A percentile compares a stretch with the other conserved stretches of the same genome.
Evolutionary conservation across 768 basidiomycete genomes (phyloP).

Genomic region (Dacryopinax spathularia): DNA sequence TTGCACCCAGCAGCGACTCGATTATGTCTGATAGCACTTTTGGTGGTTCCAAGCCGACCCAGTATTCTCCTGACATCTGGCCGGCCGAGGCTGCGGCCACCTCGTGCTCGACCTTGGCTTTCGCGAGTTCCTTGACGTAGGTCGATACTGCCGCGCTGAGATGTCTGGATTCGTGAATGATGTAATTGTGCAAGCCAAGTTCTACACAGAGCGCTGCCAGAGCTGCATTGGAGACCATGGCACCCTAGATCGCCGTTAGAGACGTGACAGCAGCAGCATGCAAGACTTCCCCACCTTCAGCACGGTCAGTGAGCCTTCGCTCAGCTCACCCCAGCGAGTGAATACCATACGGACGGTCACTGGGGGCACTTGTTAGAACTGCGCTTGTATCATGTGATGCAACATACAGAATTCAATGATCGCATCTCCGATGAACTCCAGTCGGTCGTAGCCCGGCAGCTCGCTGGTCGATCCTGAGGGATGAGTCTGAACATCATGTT

Average conservation of each 20-base stretch:
- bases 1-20: constrained; percentile 64
- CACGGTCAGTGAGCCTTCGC: constrained; percentile 64
- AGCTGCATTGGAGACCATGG: constrained; percentile 73
- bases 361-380: constrained; percentile 19
- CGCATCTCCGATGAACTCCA: constrained; percentile 79
- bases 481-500: constrained; percentile 42
- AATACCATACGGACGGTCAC: constrained; percentile 65
- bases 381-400: neutral
- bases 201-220: constrained; percentile 63
- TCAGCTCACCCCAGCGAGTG: constrained; percentile 43
- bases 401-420: constrained; percentile 66
- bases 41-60: constrained; percentile 61
- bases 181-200: constrained; percentile 47
- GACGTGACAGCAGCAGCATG: neutral
- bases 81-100: constrained; percentile 34
- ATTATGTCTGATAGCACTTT: constrained; percentile 70
- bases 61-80: constrained; percentile 51
- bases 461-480: constrained; percentile 43
- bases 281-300: constrained; percentile 41
- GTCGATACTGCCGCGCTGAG: constrained; percentile 37
- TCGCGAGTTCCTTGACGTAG: constrained; percentile 39
- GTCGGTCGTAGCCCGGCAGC: constrained; percentile 49
- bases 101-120: constrained; percentile 32
- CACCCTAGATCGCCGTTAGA: constrained; percentile 35
- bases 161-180: constrained; percentile 43